Conservation (phyloP, 2,329 filamentous ascomycete genomes). For the Cercospora sp. region DNA sequence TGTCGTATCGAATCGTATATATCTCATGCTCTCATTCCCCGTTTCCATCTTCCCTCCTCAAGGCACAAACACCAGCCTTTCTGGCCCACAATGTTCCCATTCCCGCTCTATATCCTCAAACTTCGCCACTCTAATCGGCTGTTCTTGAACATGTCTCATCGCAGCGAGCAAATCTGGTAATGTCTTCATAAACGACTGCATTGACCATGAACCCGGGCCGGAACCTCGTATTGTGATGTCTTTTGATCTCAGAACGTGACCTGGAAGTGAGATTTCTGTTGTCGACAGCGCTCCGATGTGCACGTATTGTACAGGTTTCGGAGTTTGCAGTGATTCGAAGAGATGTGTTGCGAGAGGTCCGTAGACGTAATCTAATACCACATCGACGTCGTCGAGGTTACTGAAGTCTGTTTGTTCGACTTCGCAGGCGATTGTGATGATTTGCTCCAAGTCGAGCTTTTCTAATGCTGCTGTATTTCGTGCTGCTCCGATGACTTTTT, state of each 20-base stretch:
- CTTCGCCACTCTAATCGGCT: conserved; percentile 28
- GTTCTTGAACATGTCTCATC: conserved; percentile 25
- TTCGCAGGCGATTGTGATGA: conserved; percentile 45
- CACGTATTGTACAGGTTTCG: conserved; percentile 54
- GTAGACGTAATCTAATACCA: conserved; percentile 61
- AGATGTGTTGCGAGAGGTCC: conserved; percentile 48
- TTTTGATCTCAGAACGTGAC: conserved; percentile 50
- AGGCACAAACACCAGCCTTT: conserved; percentile 30
- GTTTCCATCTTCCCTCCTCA: conserved; percentile 5
- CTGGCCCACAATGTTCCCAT: conserved; percentile 29
- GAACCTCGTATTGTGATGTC: conserved; percentile 46
- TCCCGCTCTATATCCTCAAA: conserved; percentile 30
- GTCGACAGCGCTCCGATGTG: conserved; percentile 52
- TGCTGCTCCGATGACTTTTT: conserved; percentile 53
- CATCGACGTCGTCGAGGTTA: conserved; percentile 50
- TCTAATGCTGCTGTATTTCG: conserved; percentile 49
- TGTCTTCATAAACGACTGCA: conserved; percentile 27
- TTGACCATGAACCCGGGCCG: conserved; percentile 33
- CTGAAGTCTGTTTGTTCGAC: conserved; percentile 51
- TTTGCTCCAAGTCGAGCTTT: conserved; percentile 49
- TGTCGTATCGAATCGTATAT: neutral
- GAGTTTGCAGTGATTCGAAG: conserved; percentile 45
- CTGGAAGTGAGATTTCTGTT: conserved; percentile 44
- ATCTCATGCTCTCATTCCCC: neutral
- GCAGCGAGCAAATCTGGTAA: conserved; percentile 29